Conservation (phyloP, 148 eudicot genomes). For the Chenopodium quinoa region DNA sequence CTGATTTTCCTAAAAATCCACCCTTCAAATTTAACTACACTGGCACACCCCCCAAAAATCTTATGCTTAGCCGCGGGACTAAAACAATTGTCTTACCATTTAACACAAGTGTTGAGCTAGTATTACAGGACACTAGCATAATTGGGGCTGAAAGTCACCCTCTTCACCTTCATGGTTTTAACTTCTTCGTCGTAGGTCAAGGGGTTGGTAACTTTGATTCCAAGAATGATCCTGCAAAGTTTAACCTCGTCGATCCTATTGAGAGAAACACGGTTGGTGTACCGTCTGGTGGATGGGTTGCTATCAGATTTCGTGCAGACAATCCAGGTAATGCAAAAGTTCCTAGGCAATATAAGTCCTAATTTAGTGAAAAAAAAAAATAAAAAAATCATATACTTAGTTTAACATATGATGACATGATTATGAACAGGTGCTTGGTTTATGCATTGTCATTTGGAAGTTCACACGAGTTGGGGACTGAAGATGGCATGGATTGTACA, state of each 20-base stretch:
- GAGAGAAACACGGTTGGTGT: constrained; percentile 35
- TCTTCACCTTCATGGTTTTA: constrained; percentile 34
- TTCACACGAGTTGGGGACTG: constrained; percentile 33
- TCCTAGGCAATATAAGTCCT: not conserved
- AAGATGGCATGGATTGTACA: constrained; percentile 36
- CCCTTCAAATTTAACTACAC: constrained; percentile 26
- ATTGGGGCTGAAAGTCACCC: constrained; percentile 31
- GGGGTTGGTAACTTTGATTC: constrained; percentile 29
- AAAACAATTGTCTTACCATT: constrained; percentile 10
- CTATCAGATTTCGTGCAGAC: constrained; percentile 30
- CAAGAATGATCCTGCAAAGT: constrained; percentile 22
- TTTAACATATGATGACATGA: not conserved
- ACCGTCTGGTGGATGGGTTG: constrained; percentile 32
- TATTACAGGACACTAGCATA: constrained; percentile 31
- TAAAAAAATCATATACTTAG: no score
- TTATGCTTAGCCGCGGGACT: constrained; percentile 11
- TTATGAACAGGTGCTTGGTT: constrained; percentile 28
- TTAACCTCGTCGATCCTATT: constrained; percentile 27
- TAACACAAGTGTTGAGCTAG: constrained; percentile 30
- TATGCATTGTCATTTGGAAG: constrained; percentile 35
- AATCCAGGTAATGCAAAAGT: constrained; percentile 22
- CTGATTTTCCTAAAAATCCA: constrained; percentile 23
- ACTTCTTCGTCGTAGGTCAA: constrained; percentile 30
- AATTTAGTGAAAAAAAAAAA: no score
- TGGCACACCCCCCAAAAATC: constrained; percentile 21